Evolutionary conservation across 805 yeast species (phyloP).

Genomic region (Barnettozyma sucrosica): DNA sequence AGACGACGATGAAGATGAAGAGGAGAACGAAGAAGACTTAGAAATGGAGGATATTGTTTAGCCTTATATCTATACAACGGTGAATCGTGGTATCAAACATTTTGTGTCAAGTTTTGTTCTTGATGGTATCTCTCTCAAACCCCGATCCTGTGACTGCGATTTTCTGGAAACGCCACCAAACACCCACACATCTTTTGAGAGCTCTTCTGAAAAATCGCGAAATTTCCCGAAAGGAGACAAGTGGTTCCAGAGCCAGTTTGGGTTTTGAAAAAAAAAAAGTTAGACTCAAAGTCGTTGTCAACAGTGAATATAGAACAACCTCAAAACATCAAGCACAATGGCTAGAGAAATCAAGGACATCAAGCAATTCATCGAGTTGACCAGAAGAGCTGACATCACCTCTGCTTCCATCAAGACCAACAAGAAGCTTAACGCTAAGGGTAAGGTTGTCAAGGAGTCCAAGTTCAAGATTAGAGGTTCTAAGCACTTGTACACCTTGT

Average conservation of each 20-base stretch:
- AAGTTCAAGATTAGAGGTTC: slow-evolving; percentile 99
- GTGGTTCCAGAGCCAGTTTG: neutral
- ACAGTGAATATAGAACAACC: neutral
- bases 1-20: slow-evolving; percentile 41
- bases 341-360: slow-evolving; percentile 83
- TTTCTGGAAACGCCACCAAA: neutral
- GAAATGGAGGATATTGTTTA: slow-evolving; percentile 72
- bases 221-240: neutral
- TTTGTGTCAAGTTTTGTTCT: neutral
- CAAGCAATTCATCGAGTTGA: slow-evolving; percentile 94
- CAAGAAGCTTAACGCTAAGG: slow-evolving; percentile 73
- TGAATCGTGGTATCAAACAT: neutral
- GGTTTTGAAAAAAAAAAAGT: slow-evolving; percentile 5
- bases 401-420: slow-evolving; percentile 92
- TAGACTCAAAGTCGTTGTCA: slow-evolving; percentile 17
- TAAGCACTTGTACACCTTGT: slow-evolving; percentile 89
- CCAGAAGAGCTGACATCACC: slow-evolving; percentile 93
- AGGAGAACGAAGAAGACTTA: slow-evolving; percentile 58
- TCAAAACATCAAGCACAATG: slow-evolving; percentile 10
- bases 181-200: neutral
- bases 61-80: no score
- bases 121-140: slow-evolving; percentile 11
- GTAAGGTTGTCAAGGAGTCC: slow-evolving; percentile 86
- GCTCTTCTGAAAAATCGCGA: neutral
- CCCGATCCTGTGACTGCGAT: neutral